Evolutionary conservation across 139 green algal genomes (phyloP).

Genomic region (Chlorella sp.): DNA sequence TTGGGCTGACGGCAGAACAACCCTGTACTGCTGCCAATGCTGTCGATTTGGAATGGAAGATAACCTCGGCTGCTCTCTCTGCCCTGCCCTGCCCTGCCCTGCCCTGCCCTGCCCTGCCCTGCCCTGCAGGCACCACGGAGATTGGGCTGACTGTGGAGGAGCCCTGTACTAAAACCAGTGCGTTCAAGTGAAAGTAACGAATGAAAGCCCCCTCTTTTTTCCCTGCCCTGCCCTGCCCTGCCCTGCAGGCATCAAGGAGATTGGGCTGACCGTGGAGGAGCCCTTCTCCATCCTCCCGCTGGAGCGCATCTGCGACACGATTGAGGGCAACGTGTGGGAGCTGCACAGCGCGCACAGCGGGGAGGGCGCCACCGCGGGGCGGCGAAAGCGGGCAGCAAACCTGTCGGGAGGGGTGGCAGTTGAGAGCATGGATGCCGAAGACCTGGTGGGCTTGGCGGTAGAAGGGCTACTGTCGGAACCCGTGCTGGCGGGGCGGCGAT

Average conservation of each 20-base stretch:
- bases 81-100: neutral
- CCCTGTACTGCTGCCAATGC: too few relatives aligned
- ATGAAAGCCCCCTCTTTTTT: too few relatives aligned
- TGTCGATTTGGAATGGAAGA: too few relatives aligned
- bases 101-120: neutral
- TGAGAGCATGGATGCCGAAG: slow-evolving; percentile 1
- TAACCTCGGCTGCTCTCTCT: neutral
- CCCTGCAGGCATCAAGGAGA: slow-evolving; percentile 24
- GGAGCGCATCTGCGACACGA: slow-evolving; percentile 23
- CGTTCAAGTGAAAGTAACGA: too few relatives aligned
- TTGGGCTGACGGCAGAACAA: too few relatives aligned
- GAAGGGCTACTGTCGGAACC: too few relatives aligned
- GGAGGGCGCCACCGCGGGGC: neutral
- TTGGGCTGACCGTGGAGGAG: slow-evolving; percentile 35
- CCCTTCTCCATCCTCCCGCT: slow-evolving; percentile 62
- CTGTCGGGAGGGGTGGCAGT: neutral
- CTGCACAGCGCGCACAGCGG: slow-evolving; percentile 26
- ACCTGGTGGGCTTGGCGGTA: neutral
- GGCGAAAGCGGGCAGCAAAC: neutral
- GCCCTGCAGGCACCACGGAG: slow-evolving; percentile 8
- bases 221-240: too few relatives aligned
- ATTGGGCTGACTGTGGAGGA: slow-evolving; percentile 8
- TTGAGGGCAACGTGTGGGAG: slow-evolving; percentile 38
- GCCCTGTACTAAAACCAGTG: too few relatives aligned
- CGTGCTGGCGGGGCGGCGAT: too few relatives aligned